Base-by-base conservation (phyloP, 164 flowering plant genomes). In the Kalanchoe fedtschenkoi region DNA sequence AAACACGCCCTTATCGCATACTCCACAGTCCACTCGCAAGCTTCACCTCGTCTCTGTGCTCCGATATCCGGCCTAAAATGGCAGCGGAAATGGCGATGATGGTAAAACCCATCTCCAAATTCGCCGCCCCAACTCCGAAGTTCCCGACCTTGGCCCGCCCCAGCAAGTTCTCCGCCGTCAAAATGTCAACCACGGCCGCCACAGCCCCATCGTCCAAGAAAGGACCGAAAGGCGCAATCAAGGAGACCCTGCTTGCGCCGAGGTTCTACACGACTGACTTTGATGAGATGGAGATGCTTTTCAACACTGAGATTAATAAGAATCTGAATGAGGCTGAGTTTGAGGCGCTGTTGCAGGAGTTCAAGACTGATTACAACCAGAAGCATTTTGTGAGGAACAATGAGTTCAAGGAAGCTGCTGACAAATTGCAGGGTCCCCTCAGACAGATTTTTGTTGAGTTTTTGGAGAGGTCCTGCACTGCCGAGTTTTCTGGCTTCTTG, bases 251-350 rank as follows among this genome's bases (percentile, higher is more conserved):
- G 2, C 70, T 93, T 64, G 70, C 97, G 0, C 98, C 98, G 8
- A 84, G 97, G 75, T 93, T 92, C 60, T 93, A 93, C 89, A 93
- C 98, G 51, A 93, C 97, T 0, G 98, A 93, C 46, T 93, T 93
- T 57, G 97, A 93, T 54, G 98, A 89, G 65, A 93, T 93, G 98
- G 98, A 93, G 83, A 70, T 66, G 35, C 88, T 89, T 11, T 93
- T 93, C 85, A 93, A 93, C 78, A 74, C 89, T 5, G 89, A 89
- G 72, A 89, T 88, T 72, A 93, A 89, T 82, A 85, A 83, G 88
- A 84, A 89, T 62, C 66, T 93, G 55, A 88, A 89, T 69, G 71
- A 83, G 72, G 62, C 70, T 15, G 98, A 93, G 77, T 93, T 93
- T 38, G 90, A 81, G 64, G 96, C 98, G 0, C 71, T 92, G 75